A percentile compares a stretch with the other conserved stretches of the same genome.
Evolutionary conservation across 1,139 yeast genomes (phyloP).

Genomic region (Candida pseudoviswanathii): DNA sequence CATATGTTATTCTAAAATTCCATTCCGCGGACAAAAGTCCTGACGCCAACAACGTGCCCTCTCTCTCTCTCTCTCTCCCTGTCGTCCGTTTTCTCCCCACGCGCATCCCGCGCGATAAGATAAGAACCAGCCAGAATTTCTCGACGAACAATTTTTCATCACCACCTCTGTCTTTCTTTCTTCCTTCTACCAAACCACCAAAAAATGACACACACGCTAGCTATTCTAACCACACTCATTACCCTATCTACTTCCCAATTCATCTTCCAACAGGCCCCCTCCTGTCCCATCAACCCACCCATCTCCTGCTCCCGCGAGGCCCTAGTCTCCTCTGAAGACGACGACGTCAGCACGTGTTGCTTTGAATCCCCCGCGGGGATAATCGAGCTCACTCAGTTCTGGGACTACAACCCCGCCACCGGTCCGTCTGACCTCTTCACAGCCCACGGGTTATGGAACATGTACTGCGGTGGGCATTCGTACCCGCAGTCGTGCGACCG

Average conservation of each 20-base stretch:
- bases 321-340: constrained; percentile 9
- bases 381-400: constrained; percentile 83
- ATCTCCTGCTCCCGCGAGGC: constrained; percentile 53
- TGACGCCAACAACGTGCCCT: background rate
- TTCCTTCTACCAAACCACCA: background rate
- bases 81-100: background rate
- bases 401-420: constrained; percentile 87
- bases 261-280: background rate
- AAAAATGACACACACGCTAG: background rate
- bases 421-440: constrained; percentile 86
- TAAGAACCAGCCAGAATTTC: background rate
- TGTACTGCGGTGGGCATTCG: constrained; percentile 40
- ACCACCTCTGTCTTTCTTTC: background rate
- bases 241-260: background rate
- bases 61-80: background rate
- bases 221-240: background rate
- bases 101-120: background rate
- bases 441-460: constrained; percentile 55
- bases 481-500: constrained; percentile 68
- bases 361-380: constrained; percentile 83
- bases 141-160: background rate
- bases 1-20: too few relatives aligned
- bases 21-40: too few relatives aligned
- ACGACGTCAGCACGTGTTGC: constrained; percentile 65
- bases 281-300: constrained; percentile 70